Evolutionary conservation across 495 filamentous ascomycete genomes (phyloP).

Genomic region (Hypoxylon fuscum): DNA sequence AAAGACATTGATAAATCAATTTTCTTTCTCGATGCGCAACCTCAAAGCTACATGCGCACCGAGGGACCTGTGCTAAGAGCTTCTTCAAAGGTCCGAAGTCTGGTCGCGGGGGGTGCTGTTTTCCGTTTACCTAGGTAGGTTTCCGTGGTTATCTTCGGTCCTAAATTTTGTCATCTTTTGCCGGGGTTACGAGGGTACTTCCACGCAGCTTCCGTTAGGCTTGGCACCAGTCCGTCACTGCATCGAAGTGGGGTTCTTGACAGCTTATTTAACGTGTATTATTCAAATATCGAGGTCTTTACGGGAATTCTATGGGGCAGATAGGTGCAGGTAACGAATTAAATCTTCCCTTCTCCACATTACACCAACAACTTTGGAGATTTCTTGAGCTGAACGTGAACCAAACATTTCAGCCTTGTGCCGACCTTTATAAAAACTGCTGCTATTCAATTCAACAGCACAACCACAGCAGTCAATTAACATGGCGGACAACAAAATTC

Average conservation of each 20-base stretch:
- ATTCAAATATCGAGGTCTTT: constrained; percentile 6
- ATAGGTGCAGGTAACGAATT: constrained; percentile 11
- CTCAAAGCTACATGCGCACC: constrained; percentile 34
- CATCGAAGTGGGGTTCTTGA: constrained; percentile 12
- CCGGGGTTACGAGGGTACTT: constrained; percentile 20
- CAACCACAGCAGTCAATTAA: constrained; percentile 41
- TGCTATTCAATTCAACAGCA: constrained; percentile 32
- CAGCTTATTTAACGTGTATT: constrained; percentile 1
- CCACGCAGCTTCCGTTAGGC: background rate
- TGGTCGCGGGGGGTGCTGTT: constrained; percentile 4
- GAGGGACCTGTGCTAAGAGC: constrained; percentile 16
- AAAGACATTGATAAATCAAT: constrained; percentile 54
- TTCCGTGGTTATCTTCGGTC: constrained; percentile 16
- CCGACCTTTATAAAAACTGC: constrained; percentile 10
- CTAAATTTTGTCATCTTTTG: constrained; percentile 35
- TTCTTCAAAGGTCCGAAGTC: constrained; percentile 17
- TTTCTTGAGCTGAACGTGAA: constrained; percentile 21
- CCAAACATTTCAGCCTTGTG: constrained; percentile 33
- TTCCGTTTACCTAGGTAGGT: background rate
- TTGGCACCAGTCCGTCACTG: constrained; percentile 3
- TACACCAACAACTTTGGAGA: constrained; percentile 19
- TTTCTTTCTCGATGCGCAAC: constrained; percentile 38
- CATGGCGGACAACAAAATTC: constrained; percentile 82
- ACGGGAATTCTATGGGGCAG: background rate
- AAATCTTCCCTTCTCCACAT: constrained; percentile 10